Evolutionary conservation across 176 grass and related monocot species (phyloP).

Genomic region (Lolium perenne): DNA sequence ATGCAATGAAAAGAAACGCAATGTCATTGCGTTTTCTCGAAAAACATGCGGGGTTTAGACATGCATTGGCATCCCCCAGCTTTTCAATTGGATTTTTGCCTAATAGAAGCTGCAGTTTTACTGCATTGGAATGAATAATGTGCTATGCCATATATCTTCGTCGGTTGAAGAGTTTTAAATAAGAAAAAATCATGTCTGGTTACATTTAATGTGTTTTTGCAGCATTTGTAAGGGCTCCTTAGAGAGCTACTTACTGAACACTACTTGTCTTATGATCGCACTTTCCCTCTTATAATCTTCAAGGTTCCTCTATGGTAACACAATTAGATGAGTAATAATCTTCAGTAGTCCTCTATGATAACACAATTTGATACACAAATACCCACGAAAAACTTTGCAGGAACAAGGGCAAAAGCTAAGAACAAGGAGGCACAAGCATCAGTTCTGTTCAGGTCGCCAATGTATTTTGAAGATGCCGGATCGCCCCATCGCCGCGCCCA

Average conservation of each 20-base stretch:
- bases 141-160: neutral
- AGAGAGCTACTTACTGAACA: neutral
- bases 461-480: too few species aligned
- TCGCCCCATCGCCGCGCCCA: too few species aligned
- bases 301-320: neutral
- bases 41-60: neutral
- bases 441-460: too few species aligned
- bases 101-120: neutral
- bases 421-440: too few species aligned
- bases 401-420: too few species aligned
- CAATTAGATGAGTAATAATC: neutral
- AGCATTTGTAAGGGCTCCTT: neutral
- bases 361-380: neutral
- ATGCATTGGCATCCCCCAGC: slow-evolving; percentile 5
- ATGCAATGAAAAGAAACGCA: too few species aligned
- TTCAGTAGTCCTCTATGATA: neutral
- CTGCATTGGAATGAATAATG: neutral
- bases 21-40: too few species aligned
- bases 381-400: too few species aligned
- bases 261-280: neutral
- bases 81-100: neutral
- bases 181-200: neutral
- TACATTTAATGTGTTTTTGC: neutral
- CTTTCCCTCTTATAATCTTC: neutral
- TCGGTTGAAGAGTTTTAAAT: neutral